phyloP scores from a whole-genome alignment of 345 rosid genomes.

The Eucalyptus cloeziana region DNA sequence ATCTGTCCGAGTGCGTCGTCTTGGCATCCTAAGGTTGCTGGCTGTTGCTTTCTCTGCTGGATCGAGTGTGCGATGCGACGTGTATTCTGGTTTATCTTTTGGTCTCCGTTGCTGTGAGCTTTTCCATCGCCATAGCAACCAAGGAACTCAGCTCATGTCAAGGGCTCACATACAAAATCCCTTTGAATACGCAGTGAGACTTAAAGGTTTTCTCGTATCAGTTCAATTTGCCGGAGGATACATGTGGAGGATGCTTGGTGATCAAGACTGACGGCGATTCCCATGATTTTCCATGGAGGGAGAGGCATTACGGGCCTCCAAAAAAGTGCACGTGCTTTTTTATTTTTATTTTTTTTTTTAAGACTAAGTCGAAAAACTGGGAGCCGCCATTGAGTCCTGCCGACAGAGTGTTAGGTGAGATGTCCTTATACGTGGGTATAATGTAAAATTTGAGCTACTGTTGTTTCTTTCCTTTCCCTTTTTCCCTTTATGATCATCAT shows the following conservation, averaged over 20 bases:
- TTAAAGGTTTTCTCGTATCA: background rate
- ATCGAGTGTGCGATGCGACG: background rate
- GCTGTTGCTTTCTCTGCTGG: background rate
- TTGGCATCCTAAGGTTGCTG: background rate
- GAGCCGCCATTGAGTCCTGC: background rate
- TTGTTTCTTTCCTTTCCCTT: background rate
- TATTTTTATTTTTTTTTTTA: background rate
- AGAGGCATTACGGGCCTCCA: background rate
- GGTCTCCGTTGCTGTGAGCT: background rate
- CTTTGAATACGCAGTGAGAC: background rate
- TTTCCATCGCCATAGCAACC: background rate
- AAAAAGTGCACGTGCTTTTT: background rate
- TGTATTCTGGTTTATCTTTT: background rate
- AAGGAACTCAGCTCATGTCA: background rate
- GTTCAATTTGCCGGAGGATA: background rate
- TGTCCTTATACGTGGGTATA: background rate
- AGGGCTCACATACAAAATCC: background rate
- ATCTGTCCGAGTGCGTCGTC: background rate
- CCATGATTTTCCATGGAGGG: background rate
- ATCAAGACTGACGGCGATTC: background rate
- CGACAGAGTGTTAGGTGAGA: background rate
- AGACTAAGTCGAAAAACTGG: background rate
- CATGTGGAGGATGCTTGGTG: background rate
- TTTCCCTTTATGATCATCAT: background rate
- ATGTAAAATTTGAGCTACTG: background rate